Evolutionary conservation across 139 green algal species (phyloP), one percentile per base, ranked within the genome.

Genomic region (Eudorina sp.): DNA sequence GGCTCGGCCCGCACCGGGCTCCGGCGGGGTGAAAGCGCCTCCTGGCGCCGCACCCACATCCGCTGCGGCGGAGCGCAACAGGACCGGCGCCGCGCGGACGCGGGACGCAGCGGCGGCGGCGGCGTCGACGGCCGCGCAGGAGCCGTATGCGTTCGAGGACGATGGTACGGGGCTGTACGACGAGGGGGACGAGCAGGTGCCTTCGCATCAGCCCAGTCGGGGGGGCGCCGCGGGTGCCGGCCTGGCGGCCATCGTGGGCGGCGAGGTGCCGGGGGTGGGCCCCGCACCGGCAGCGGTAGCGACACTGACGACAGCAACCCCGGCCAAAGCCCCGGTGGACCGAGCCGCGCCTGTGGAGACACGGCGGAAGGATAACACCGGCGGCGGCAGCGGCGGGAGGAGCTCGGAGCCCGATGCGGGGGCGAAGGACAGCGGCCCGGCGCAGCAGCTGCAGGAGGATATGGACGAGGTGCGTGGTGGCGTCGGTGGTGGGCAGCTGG

Each of bases 141-240:
- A 69, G 82, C 19, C 48, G 64, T 85, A 85, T 58, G 27, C 58
- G 5, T 85, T 85, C 29, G 79, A 85, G 41, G 79, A 85, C n/a
- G 79, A 85, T 58, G 79, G 79, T 29, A 85, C 79, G 40, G 79
- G 40, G 18, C 40, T 85, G 79, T 85, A 85, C 79, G 79, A 85
- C 27, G 79, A 85, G 40, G 29, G 14, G 43, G 74, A 53, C 34
- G 53, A 60, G 41, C 70, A 79, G 25, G n/a, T n/a, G n/a, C n/a
- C n/a, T n/a, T n/a, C n/a, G n/a, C 70, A 79, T 6, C 70, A 53
- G 23, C 40, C 25, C 5, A 31, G 53, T 14, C 7, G 31, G 4
- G 46, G 75, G n/a, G 51, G 31, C 41, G 75, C 9, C 14, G 72
- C 70, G 0, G 75, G 34, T 11, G 51, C 48, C 31, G 75, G 51